Evolutionary conservation across 2,329 filamentous ascomycete genomes (phyloP), one percentile per base, ranked within the genome.

Genomic region (Coniochaeta sp.): DNA sequence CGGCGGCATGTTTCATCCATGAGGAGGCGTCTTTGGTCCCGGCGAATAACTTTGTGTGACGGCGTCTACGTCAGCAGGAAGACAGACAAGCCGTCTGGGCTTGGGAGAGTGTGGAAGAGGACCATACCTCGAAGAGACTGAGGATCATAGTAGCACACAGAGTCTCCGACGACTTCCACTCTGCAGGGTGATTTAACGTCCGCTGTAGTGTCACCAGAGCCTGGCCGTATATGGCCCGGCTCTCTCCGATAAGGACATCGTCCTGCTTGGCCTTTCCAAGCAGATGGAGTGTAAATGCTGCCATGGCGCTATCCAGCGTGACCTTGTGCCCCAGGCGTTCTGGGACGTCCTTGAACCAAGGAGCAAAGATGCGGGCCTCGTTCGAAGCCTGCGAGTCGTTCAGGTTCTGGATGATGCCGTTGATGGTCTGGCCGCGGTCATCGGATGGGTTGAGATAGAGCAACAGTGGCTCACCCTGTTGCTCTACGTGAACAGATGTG

Each of bases 81-180:
- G 12, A 47, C 9, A 9, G 16, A 24, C 35, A 40, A 3, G 18
- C 24, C 35, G 42, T 10, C 35, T 33, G 48, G 38, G 24, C 9
- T 12, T 4, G 22, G 10, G 33, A 8, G 3, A 13, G 6, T 8
- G 4, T 4, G 2, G 7, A 26, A 24, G 10, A 42, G n/a, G 45
- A 47, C 45, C 26, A 45, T 60, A 71, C 67, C 65, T 72, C 71
- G 30, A 65, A 72, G 14, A 70, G 58, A 50, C 69, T 69, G 35
- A 72, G 57, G 33, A 73, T 55, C 57, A 72, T 70, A 42, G 68
- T 64, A 2, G 74, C 60, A 50, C 67, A 71, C 24, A 72, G 57
- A n/a, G 70, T 73, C 58, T 72, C 71, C 1, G 67, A 60, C 13
- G 66, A 59, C 53, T 61, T 67, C 70, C 70, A 73, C 53, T 67